Conservation (phyloP, 2,329 filamentous ascomycete genomes). For the Ceratocystis ficicola region DNA sequence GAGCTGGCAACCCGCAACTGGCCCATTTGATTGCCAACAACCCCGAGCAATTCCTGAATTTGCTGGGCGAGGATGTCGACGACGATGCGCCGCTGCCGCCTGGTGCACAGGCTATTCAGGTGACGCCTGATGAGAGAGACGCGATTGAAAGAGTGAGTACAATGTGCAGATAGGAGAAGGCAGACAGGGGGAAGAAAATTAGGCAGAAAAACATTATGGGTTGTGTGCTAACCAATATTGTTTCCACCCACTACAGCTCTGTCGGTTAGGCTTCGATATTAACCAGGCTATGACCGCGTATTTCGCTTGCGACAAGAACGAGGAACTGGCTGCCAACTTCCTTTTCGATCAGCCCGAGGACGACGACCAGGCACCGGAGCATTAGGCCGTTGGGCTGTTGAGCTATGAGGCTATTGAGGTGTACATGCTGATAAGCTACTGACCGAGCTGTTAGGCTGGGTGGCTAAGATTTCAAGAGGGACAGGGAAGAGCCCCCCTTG, state of each 20-base stretch:
- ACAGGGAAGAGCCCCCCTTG: neutral
- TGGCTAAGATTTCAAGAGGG: neutral
- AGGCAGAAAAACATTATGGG: slow-evolving; percentile 24
- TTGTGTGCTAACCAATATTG: neutral
- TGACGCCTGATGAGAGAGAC: slow-evolving; percentile 92
- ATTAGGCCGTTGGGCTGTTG: slow-evolving; percentile 1
- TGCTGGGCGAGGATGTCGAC: slow-evolving; percentile 78
- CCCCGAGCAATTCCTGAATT: slow-evolving; percentile 81
- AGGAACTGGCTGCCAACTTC: slow-evolving; percentile 95
- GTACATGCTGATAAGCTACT: no score
- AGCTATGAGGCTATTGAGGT: neutral
- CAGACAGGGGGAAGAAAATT: slow-evolving; percentile 78
- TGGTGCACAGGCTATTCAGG: slow-evolving; percentile 75
- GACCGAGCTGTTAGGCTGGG: no score
- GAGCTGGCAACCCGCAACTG: slow-evolving; percentile 85
- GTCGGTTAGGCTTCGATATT: slow-evolving; percentile 81
- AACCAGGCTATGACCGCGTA: slow-evolving; percentile 95
- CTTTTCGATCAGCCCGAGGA: slow-evolving; percentile 95
- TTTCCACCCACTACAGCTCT: slow-evolving; percentile 47
- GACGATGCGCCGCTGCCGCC: slow-evolving; percentile 76
- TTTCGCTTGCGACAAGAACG: slow-evolving; percentile 98
- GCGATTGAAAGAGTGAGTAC: slow-evolving; percentile 76
- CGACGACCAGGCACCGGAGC: slow-evolving; percentile 41
- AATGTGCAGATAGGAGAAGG: slow-evolving; percentile 32
- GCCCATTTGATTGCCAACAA: slow-evolving; percentile 85